These are phyloP conservation scores for Phallus indusiatus DNA, from an alignment of 768 basidiomycete genomes.

Conservation along the genomic window DNA sequence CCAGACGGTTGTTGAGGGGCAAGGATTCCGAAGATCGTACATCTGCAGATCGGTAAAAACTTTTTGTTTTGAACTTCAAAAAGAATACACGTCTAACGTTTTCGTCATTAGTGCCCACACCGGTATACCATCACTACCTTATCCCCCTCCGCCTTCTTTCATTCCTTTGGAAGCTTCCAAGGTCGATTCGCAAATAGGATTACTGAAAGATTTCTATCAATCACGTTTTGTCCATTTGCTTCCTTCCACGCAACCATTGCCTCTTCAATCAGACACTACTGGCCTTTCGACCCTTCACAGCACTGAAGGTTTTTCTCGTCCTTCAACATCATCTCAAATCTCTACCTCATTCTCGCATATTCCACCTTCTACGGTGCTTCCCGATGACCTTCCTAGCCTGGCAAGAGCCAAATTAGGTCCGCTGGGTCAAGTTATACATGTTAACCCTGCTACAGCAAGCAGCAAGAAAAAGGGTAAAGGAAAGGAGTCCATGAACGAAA, in stretches of 20 bases:
- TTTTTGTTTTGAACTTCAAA: not conserved
- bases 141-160: slow-evolving; percentile 78
- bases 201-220: slow-evolving; percentile 72
- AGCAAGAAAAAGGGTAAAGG: slow-evolving; percentile 52
- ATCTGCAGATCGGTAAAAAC: not conserved
- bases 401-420: slow-evolving; percentile 69
- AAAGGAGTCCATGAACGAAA: slow-evolving; percentile 1
- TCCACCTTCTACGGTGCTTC: slow-evolving; percentile 28
- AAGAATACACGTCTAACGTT: not conserved
- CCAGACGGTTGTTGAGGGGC: slow-evolving; percentile 64
- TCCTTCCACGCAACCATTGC: slow-evolving; percentile 13
- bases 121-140: slow-evolving; percentile 66
- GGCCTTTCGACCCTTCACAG: slow-evolving; percentile 13
- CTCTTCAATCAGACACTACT: not conserved
- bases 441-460: slow-evolving; percentile 30
- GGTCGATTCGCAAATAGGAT: slow-evolving; percentile 73
- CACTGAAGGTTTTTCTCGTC: slow-evolving; percentile 10
- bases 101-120: not conserved
- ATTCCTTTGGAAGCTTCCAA: slow-evolving; percentile 56
- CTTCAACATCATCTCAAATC: slow-evolving; percentile 13
- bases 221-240: slow-evolving; percentile 40
- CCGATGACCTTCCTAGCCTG: slow-evolving; percentile 54
- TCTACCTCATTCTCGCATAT: slow-evolving; percentile 3
- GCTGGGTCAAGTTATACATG: slow-evolving; percentile 61
- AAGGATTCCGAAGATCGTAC: slow-evolving; percentile 32